These are phyloP conservation scores for Limonium bicolor DNA, from an alignment of 148 eudicot genomes.

Conservation along the genomic window DNA sequence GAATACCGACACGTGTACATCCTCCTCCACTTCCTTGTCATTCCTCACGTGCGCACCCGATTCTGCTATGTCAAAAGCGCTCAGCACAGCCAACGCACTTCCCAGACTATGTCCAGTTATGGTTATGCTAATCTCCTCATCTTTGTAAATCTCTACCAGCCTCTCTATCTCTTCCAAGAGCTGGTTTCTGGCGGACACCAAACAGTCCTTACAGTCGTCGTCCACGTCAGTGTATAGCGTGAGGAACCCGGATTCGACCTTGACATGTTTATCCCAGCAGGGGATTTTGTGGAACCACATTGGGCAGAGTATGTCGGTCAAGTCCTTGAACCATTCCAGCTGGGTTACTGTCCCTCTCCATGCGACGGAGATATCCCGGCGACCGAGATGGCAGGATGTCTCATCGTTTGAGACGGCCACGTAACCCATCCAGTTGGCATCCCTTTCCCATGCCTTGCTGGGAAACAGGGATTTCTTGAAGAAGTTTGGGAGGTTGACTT, in stretches of 20 bases:
- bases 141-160: conserved; percentile 21
- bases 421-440: conserved; percentile 77
- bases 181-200: conserved; percentile 52
- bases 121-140: conserved; percentile 57
- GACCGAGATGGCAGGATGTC: conserved; percentile 31
- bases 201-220: conserved; percentile 35
- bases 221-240: conserved; percentile 46
- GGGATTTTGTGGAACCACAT: conserved; percentile 2
- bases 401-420: conserved; percentile 53
- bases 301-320: conserved; percentile 40
- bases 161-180: conserved; percentile 36
- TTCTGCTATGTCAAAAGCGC: conserved; percentile 52
- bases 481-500: conserved; percentile 33
- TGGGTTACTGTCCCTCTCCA: conserved; percentile 75
- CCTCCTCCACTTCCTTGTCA: conserved; percentile 10
- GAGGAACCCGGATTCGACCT: conserved; percentile 60
- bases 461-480: conserved; percentile 39
- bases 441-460: conserved; percentile 35
- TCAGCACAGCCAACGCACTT: conserved; percentile 51
- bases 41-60: conserved; percentile 26
- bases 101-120: conserved; percentile 87
- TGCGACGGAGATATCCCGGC: conserved; percentile 52
- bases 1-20: conserved; percentile 33
- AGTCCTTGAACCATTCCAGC: conserved; percentile 65
- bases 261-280: not conserved